These are phyloP conservation scores for Fusarium sp. DNA, from an alignment of 2,329 filamentous ascomycete genomes.

Conservation along the genomic window DNA sequence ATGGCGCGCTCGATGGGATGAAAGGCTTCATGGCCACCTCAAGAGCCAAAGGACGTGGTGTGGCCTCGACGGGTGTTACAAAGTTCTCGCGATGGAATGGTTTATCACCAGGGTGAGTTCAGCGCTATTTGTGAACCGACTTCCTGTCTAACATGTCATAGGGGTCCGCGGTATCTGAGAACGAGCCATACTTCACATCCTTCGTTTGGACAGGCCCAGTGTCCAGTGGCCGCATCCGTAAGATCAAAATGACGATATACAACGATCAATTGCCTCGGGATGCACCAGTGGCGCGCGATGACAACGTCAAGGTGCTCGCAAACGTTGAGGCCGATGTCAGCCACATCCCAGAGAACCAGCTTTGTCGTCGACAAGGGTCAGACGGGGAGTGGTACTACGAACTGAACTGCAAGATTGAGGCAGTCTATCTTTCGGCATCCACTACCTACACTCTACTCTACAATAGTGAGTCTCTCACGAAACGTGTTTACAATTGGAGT, in stretches of 20 bases:
- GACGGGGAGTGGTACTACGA: constrained; percentile 58
- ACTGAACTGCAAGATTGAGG: constrained; percentile 56
- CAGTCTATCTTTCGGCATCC: constrained; percentile 57
- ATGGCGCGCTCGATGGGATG: constrained; percentile 50
- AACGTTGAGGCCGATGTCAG: constrained; percentile 56
- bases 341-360: constrained; percentile 54
- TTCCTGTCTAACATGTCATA: constrained; percentile 22
- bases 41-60: constrained; percentile 53
- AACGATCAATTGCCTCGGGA: constrained; percentile 49
- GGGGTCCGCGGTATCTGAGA: constrained; percentile 57
- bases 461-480: constrained; percentile 51
- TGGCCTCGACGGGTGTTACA: constrained; percentile 53
- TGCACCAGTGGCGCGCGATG: constrained; percentile 54
- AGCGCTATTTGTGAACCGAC: background rate
- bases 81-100: constrained; percentile 58
- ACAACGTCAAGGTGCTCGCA: constrained; percentile 54
- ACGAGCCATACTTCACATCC: constrained; percentile 52
- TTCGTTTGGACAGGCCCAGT: constrained; percentile 53
- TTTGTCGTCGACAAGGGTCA: constrained; percentile 51
- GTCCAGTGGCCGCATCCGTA: constrained; percentile 50
- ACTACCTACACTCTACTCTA: constrained; percentile 59
- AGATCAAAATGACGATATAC: constrained; percentile 54
- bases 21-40: constrained; percentile 49
- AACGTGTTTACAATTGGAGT: background rate
- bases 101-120: constrained; percentile 55